Evolutionary conservation across 2,329 filamentous ascomycete genomes (phyloP).

Genomic region (Fusarium haematococcum): DNA sequence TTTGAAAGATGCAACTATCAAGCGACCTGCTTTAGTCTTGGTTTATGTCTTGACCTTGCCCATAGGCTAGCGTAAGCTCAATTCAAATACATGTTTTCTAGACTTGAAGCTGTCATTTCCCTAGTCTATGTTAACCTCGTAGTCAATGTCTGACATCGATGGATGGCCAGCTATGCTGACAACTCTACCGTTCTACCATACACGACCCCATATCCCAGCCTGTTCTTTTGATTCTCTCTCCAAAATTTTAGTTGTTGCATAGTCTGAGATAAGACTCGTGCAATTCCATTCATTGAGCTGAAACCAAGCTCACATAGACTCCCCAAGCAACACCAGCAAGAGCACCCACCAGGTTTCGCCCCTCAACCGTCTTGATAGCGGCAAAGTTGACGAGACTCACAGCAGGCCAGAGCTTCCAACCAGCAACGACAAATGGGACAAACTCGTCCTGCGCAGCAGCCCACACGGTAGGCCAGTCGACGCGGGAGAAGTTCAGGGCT

Average conservation of each 20-base stretch:
- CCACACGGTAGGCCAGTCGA: constrained; percentile 60
- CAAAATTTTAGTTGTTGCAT: too few species aligned
- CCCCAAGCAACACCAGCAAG: constrained; percentile 80
- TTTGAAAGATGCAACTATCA: neutral
- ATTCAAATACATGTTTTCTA: neutral
- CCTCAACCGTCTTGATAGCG: constrained; percentile 75
- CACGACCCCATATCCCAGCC: neutral
- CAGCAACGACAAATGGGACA: constrained; percentile 73
- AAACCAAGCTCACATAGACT: constrained; percentile 77
- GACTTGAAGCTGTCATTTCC: neutral
- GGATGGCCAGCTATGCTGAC: neutral
- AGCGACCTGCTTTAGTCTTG: neutral
- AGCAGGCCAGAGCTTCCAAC: constrained; percentile 76
- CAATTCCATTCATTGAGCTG: constrained; percentile 44
- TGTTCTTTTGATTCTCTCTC: neutral
- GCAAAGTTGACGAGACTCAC: constrained; percentile 79
- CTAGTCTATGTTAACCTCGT: too few species aligned
- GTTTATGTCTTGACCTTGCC: neutral
- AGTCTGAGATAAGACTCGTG: neutral
- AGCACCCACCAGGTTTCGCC: constrained; percentile 77
- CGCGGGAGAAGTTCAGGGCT: constrained; percentile 58
- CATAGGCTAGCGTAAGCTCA: neutral
- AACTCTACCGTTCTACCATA: neutral
- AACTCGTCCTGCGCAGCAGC: constrained; percentile 66
- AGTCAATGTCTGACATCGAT: neutral